phyloP scores from a whole-genome alignment of 805 yeast genomes.

The Candida manassasensis region DNA sequence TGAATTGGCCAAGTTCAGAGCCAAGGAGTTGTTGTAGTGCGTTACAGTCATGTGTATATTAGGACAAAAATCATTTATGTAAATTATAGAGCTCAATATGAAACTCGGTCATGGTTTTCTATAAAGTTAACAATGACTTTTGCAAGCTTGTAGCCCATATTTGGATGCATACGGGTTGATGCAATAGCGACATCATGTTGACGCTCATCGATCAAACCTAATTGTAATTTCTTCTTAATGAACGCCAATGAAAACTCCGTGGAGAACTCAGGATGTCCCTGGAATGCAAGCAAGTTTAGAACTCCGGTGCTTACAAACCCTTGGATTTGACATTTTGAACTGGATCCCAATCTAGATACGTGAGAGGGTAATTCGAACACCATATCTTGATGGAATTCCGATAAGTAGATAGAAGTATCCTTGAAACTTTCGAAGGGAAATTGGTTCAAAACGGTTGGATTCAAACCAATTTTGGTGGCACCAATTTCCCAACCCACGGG shows the following conservation, averaged over 20 bases:
- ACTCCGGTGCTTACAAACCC: conserved; percentile 51
- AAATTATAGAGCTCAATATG: not conserved
- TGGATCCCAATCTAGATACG: conserved; percentile 43
- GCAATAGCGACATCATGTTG: conserved; percentile 18
- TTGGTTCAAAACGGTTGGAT: conserved; percentile 30
- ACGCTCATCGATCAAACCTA: conserved; percentile 18
- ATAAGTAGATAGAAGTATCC: conserved; percentile 10
- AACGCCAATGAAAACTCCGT: conserved; percentile 26
- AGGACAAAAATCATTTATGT: not conserved
- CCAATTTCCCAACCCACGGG: conserved; percentile 71
- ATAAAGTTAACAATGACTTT: not conserved
- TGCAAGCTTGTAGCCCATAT: not conserved
- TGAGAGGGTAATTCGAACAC: conserved; percentile 34
- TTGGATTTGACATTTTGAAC: conserved; percentile 56
- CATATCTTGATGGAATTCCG: conserved; percentile 37
- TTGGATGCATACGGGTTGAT: not conserved
- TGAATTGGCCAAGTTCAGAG: conserved; percentile 43
- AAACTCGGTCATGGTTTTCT: not conserved
- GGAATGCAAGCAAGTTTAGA: conserved; percentile 58
- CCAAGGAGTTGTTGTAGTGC: conserved; percentile 22
- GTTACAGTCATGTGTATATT: not conserved
- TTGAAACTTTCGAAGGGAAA: conserved; percentile 8
- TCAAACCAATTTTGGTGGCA: conserved; percentile 44
- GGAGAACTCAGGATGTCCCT: conserved; percentile 86
- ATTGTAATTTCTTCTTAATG: conserved; percentile 12